Evolutionary conservation across 106 monocot genomes (phyloP), one percentile per base, ranked within the genome.

Genomic region (Vanilla planifolia): DNA sequence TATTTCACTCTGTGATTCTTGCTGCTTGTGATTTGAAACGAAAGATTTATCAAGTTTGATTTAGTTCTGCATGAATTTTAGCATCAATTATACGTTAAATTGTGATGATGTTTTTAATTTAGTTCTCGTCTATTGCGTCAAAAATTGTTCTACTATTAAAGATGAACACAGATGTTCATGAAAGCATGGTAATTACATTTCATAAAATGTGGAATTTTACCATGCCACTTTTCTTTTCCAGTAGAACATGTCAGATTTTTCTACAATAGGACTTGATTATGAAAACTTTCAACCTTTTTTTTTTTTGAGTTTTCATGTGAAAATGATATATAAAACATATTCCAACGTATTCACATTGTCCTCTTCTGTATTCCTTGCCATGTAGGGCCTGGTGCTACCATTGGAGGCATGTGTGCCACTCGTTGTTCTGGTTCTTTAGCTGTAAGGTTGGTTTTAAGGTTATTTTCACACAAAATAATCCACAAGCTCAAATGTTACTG

Each of bases 381-480:
- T 71, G 34, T 51, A 91, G 96, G 96, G 37, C 96, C 96, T 73
- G 96, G 91, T 70, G 96, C 96, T 60, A 77, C 81, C 28, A 87
- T 98, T 58, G 96, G 96, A 73, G 96, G 96, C 65, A 98, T 98
- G 96, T 98, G 96, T 79, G 75, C 96, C 52, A 98, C 96, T 41
- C 91, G 96, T 8, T 98, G 96, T 61, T 98, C 96, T 75, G 96
- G 96, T 67, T 98, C 96, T 51, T 82, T 98, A 64, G 96, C 96
- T 82, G 96, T 98, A 42, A 91, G 96, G 96, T 98, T 82, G 16
- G 59, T 55, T 9, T 67, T 72, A 59, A 26, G 13, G 33, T 46
- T 5, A 3, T 59, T 0, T 30, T 41, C 66, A 66, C 48, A 41
- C 13, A 22, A 17, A 36, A 21, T 5, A 59, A 59, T 0, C 23